These are phyloP conservation scores for Boletus edulis DNA, from an alignment of 768 basidiomycete genomes.

Conservation along the genomic window DNA sequence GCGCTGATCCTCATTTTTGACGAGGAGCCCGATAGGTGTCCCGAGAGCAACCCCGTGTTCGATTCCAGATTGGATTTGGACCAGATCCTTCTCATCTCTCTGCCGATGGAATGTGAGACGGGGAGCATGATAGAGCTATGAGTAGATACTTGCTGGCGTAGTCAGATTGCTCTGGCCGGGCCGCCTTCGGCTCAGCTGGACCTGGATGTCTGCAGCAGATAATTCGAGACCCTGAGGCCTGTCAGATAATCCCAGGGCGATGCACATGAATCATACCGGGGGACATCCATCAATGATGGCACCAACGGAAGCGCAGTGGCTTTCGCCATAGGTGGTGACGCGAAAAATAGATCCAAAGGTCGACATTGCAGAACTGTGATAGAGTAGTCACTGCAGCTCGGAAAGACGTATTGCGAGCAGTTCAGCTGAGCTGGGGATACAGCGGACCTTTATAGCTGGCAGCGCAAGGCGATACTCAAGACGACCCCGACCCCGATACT, in stretches of 20 bases:
- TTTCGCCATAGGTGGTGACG: conserved; percentile 97
- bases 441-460: conserved; percentile 22
- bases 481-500: conserved; percentile 4
- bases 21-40: conserved; percentile 95
- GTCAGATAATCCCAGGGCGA: conserved; percentile 14
- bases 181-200: conserved; percentile 84
- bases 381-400: background rate
- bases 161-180: conserved; percentile 97
- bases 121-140: background rate
- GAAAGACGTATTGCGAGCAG: no score
- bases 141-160: conserved; percentile 69
- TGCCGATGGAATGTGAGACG: conserved; percentile 31
- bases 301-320: conserved; percentile 95
- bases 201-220: conserved; percentile 80
- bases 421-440: background rate
- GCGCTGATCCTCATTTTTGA: conserved; percentile 96
- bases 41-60: conserved; percentile 95
- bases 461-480: conserved; percentile 22
- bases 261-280: conserved; percentile 56
- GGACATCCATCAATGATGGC: conserved; percentile 98
- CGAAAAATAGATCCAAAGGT: conserved; percentile 90
- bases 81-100: conserved; percentile 95
- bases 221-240: conserved; percentile 72
- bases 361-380: conserved; percentile 59
- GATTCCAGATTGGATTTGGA: conserved; percentile 89